Evolutionary conservation across 768 basidiomycete genomes (phyloP).

Genomic region (Austroboletus festivus): DNA sequence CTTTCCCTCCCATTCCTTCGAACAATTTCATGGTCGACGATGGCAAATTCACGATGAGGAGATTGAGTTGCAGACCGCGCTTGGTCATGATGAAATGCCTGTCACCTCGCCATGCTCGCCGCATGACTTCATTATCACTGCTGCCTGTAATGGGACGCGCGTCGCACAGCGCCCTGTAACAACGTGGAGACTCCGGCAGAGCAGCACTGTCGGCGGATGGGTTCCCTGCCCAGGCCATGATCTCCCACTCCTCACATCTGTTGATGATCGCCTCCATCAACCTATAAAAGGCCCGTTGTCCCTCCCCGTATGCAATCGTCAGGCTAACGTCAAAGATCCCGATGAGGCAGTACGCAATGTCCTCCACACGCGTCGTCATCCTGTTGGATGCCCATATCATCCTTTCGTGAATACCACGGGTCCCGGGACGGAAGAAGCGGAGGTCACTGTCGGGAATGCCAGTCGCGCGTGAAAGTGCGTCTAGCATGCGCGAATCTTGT

Average conservation of each 20-base stretch:
- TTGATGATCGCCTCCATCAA: slow-evolving; percentile 29
- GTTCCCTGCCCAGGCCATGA: slow-evolving; percentile 30
- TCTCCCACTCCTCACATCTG: slow-evolving; percentile 31
- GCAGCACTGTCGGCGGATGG: slow-evolving; percentile 28
- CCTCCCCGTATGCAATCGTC: slow-evolving; percentile 35
- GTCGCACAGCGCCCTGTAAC: slow-evolving; percentile 24
- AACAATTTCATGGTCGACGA: slow-evolving; percentile 14
- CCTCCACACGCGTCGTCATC: slow-evolving; percentile 33
- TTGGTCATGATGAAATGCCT: slow-evolving; percentile 31
- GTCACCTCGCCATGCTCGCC: slow-evolving; percentile 25
- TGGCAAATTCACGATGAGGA: slow-evolving; percentile 23
- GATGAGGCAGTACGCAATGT: slow-evolving; percentile 32
- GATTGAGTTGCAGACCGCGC: slow-evolving; percentile 28
- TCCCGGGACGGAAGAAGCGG: slow-evolving; percentile 23
- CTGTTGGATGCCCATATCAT: slow-evolving; percentile 35
- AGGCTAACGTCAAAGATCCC: slow-evolving; percentile 34
- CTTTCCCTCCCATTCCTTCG: slow-evolving; percentile 10
- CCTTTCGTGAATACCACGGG: slow-evolving; percentile 23
- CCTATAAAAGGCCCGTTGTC: slow-evolving; percentile 30
- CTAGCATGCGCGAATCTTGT: slow-evolving; percentile 20
- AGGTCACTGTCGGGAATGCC: slow-evolving; percentile 26
- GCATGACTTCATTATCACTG: neutral
- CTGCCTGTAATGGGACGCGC: neutral
- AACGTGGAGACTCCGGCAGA: slow-evolving; percentile 30
- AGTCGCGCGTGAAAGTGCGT: slow-evolving; percentile 24